phyloP scores from a whole-genome alignment of 1,284 basidiomycete species.

The Sanguinoderma infundibulare region DNA sequence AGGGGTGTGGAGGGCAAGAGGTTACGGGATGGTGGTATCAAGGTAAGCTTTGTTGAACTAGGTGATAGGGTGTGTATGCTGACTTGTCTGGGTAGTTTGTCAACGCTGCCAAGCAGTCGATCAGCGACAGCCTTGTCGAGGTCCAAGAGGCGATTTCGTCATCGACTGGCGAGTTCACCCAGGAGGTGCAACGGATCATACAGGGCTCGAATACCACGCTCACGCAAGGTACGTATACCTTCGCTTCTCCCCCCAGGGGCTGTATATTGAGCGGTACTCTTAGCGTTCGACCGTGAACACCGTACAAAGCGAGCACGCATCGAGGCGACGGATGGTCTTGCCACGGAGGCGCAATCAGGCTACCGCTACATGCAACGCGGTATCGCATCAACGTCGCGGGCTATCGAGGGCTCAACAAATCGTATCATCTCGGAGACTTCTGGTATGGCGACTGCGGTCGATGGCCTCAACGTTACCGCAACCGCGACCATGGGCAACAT shows the following conservation, averaged over 20 bases:
- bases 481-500: slow-evolving; percentile 50
- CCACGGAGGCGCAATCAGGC: slow-evolving; percentile 53
- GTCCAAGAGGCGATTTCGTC: slow-evolving; percentile 50
- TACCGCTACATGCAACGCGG: slow-evolving; percentile 53
- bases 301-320: slow-evolving; percentile 70
- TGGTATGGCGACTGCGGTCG: slow-evolving; percentile 42
- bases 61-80: background rate
- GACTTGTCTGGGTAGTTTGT: slow-evolving; percentile 44
- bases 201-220: slow-evolving; percentile 49
- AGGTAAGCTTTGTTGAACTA: slow-evolving; percentile 46
- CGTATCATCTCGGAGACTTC: slow-evolving; percentile 51
- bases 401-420: slow-evolving; percentile 50
- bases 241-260: background rate
- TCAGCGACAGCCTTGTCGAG: slow-evolving; percentile 49
- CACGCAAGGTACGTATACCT: slow-evolving; percentile 46
- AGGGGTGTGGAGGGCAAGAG: slow-evolving; percentile 57
- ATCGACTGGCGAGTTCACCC: slow-evolving; percentile 56
- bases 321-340: slow-evolving; percentile 57
- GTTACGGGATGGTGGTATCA: slow-evolving; percentile 58
- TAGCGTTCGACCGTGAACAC: slow-evolving; percentile 64
- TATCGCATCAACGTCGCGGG: slow-evolving; percentile 53
- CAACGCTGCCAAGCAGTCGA: slow-evolving; percentile 41
- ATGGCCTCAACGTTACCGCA: slow-evolving; percentile 46
- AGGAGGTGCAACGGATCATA: slow-evolving; percentile 54
- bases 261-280: background rate